These are phyloP conservation scores for Polychytrium aggregatum DNA, from an alignment of 192 early-diverging fungal species.

Conservation along the genomic window DNA sequence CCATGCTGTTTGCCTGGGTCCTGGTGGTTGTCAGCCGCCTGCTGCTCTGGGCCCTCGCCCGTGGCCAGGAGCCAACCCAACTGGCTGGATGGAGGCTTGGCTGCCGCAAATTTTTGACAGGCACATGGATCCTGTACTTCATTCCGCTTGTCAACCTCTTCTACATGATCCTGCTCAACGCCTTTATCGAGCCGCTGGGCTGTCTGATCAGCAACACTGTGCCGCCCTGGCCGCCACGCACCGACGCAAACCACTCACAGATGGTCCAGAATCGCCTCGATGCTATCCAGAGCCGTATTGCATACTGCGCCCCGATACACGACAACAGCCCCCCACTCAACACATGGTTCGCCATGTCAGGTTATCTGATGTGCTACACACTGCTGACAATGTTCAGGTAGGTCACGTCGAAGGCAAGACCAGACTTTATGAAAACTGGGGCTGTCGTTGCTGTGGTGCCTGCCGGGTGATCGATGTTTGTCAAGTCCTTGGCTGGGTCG, in stretches of 20 bases:
- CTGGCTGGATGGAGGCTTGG: no score
- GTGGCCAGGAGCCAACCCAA: no score
- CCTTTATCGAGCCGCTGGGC: constrained; percentile 19
- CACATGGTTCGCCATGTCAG: constrained; percentile 10
- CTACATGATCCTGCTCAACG: constrained; percentile 13
- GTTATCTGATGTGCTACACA: constrained; percentile 12
- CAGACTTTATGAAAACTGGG: no score
- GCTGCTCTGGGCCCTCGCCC: no score
- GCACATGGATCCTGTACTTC: constrained; percentile 10
- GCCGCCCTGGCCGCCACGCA: constrained; percentile 15
- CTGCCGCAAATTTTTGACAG: not conserved
- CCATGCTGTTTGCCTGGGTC: constrained; percentile 8
- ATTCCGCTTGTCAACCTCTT: constrained; percentile 14
- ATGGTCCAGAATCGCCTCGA: not conserved
- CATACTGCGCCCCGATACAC: constrained; percentile 10
- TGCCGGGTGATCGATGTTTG: not conserved
- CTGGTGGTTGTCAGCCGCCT: constrained; percentile 1
- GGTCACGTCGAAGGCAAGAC: no score
- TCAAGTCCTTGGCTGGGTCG: no score
- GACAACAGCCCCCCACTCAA: constrained; percentile 10
- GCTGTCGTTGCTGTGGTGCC: not conserved
- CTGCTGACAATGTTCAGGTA: constrained; percentile 13
- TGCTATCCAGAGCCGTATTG: constrained; percentile 9
- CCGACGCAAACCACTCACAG: no score
- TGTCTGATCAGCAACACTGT: constrained; percentile 5